phyloP scores from a whole-genome alignment of 1,284 basidiomycete species.

The Acaromyces ingoldii region DNA sequence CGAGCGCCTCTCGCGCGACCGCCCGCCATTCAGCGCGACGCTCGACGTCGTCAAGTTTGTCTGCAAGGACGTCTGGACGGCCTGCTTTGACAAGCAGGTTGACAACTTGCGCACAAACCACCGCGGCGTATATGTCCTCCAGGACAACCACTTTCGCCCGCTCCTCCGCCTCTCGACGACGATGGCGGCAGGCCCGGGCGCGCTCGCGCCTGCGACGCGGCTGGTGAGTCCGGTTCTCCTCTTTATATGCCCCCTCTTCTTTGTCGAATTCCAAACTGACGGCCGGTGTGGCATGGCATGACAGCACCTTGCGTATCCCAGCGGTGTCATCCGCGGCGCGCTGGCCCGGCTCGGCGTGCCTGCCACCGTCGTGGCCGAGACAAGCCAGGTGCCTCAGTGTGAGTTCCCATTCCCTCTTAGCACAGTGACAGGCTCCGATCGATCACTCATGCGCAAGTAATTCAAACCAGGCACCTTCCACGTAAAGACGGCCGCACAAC shows the following conservation, averaged over 20 bases:
- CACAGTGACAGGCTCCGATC: background rate
- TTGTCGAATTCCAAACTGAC: background rate
- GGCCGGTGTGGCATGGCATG: slow-evolving; percentile 8
- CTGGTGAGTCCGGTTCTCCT: no score
- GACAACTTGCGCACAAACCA: slow-evolving; percentile 93
- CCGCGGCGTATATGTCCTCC: slow-evolving; percentile 83
- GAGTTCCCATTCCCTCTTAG: background rate
- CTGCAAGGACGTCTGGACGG: slow-evolving; percentile 88
- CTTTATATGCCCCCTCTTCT: background rate
- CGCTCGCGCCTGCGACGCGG: no score
- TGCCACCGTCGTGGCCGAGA: slow-evolving; percentile 33
- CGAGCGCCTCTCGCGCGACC: slow-evolving; percentile 71
- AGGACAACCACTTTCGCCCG: slow-evolving; percentile 83
- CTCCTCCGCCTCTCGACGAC: slow-evolving; percentile 64
- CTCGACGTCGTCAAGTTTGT: slow-evolving; percentile 90
- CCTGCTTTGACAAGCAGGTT: slow-evolving; percentile 86
- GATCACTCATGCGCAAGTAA: background rate
- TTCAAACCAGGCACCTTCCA: slow-evolving; percentile 23
- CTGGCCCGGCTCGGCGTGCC: slow-evolving; percentile 33
- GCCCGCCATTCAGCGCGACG: slow-evolving; percentile 71
- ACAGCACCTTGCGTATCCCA: slow-evolving; percentile 29
- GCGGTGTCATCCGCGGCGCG: slow-evolving; percentile 35
- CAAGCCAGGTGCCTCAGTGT: slow-evolving; percentile 24
- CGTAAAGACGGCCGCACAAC: slow-evolving; percentile 23
- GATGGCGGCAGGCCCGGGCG: no score